These are phyloP conservation scores for Acaromyces ingoldii DNA, from an alignment of 1,284 basidiomycete species.

Conservation along the genomic window DNA sequence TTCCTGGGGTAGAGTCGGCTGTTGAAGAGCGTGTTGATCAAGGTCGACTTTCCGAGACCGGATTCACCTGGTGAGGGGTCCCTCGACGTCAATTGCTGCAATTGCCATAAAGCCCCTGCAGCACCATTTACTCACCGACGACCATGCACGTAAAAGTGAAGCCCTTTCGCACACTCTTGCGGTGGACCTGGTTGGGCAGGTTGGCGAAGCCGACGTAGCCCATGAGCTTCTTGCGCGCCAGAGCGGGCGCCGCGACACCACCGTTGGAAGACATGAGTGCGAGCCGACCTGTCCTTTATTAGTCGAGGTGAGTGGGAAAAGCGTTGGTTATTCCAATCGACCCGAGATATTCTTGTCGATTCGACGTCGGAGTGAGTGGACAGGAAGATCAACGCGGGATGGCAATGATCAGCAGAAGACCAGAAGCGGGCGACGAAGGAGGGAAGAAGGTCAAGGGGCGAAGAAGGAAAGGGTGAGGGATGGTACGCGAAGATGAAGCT, in stretches of 20 bases:
- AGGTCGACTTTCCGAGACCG: conserved; percentile 50
- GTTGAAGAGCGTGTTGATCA: conserved; percentile 51
- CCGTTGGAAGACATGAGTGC: background rate
- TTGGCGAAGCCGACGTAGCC: conserved; percentile 51
- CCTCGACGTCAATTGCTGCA: background rate
- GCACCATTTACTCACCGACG: conserved; percentile 24
- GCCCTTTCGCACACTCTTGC: conserved; percentile 44
- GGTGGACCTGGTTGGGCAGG: conserved; percentile 49
- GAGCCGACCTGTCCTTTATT: no score
- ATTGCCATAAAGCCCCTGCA: background rate
- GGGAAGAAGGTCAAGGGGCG: no score
- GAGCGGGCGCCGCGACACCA: background rate
- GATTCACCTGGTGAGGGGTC: conserved; percentile 29
- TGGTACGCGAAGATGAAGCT: no score
- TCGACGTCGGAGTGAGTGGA: no score
- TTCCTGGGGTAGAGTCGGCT: conserved; percentile 49
- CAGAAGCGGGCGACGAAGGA: no score
- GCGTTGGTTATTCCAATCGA: no score
- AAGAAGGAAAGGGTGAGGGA: no score
- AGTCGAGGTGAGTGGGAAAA: no score
- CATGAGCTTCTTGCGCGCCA: conserved; percentile 38
- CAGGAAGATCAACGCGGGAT: no score
- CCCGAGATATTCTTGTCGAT: no score
- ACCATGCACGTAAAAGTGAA: conserved; percentile 50
- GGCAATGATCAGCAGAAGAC: no score